phyloP scores from a whole-genome alignment of 495 filamentous ascomycete species.

The Tuber aestivum region DNA sequence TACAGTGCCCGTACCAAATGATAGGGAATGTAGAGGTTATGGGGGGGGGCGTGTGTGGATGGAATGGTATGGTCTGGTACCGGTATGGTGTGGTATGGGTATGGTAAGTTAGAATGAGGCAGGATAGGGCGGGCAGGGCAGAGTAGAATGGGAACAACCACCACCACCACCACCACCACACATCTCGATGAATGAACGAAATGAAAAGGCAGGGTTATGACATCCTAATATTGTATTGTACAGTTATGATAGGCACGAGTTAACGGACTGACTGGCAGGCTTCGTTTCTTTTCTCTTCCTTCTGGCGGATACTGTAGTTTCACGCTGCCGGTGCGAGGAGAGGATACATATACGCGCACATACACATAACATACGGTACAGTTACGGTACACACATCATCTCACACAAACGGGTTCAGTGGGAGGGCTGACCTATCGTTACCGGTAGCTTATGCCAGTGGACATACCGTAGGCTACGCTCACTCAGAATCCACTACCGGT shows the following conservation, averaged over 20 bases:
- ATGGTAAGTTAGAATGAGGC: not conserved
- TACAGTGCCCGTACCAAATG: not conserved
- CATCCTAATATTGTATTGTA: not conserved
- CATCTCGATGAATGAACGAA: not conserved
- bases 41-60: not conserved
- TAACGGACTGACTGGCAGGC: not conserved
- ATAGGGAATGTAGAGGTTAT: conserved; percentile 4
- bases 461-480: not conserved
- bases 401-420: not conserved
- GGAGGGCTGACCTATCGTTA: not conserved
- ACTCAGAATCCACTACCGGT: not conserved
- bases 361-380: not conserved
- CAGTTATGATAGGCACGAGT: not conserved
- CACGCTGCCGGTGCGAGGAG: not conserved
- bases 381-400: not conserved
- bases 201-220: not conserved
- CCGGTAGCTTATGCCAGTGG: not conserved
- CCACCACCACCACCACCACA: not conserved
- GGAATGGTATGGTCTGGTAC: not conserved
- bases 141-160: not conserved
- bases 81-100: not conserved
- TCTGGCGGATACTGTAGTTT: not conserved
- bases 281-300: not conserved
- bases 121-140: not conserved
- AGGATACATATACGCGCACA: not conserved